phyloP scores from a whole-genome alignment of 768 basidiomycete genomes.

The Podaxis carcinomalis region DNA sequence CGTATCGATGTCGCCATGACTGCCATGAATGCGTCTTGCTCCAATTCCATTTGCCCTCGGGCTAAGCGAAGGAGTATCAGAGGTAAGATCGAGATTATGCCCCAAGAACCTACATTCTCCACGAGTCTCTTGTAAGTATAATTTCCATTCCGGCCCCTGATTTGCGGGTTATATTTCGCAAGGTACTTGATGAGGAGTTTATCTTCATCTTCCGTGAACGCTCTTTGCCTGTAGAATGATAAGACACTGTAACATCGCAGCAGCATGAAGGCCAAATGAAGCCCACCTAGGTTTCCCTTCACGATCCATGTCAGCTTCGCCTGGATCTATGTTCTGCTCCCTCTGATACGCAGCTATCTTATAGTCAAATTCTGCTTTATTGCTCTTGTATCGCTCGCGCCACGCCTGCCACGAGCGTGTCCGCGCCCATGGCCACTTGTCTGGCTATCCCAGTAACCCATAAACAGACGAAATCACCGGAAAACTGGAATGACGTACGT shows the following conservation, averaged over 20 bases:
- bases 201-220: conserved; percentile 39
- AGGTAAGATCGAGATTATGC: not conserved
- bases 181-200: conserved; percentile 40
- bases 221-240: conserved; percentile 14
- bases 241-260: not conserved
- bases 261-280: too few relatives aligned
- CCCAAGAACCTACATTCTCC: conserved; percentile 36
- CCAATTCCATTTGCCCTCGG: conserved; percentile 44
- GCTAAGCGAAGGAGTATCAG: conserved; percentile 23
- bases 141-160: conserved; percentile 40
- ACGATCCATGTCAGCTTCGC: not conserved
- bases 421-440: conserved; percentile 46
- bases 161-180: conserved; percentile 40
- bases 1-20: conserved; percentile 66
- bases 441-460: conserved; percentile 23
- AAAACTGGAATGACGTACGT: not conserved
- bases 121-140: conserved; percentile 37
- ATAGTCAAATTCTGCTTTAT: conserved; percentile 36
- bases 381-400: conserved; percentile 53
- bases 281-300: not conserved
- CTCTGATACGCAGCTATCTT: conserved; percentile 35
- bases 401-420: conserved; percentile 56
- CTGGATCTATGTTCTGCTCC: not conserved
- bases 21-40: conserved; percentile 46
- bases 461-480: not conserved